Evolutionary conservation across 768 basidiomycete genomes (phyloP).

Genomic region (Sporobolomyces pararoseus): DNA sequence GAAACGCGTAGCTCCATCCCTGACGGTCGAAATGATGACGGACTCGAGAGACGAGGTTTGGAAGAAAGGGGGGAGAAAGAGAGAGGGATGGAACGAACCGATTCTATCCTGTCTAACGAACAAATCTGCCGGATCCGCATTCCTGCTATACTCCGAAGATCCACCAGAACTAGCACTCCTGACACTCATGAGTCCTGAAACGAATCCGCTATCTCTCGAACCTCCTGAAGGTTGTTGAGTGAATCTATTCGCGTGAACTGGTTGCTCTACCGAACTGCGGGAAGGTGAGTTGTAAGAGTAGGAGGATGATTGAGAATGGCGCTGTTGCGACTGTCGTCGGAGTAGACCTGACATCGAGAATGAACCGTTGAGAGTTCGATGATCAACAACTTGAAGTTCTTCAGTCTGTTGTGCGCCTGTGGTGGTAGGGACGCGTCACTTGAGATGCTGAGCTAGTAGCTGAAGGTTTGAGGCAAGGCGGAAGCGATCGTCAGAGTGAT

Average conservation of each 20-base stretch:
- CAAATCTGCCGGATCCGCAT: conserved; percentile 81
- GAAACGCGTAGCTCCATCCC: no score
- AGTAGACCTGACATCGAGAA: conserved; percentile 7
- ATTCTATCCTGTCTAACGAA: conserved; percentile 98
- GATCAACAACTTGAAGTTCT: not conserved
- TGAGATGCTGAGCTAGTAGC: no score
- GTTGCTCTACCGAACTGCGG: not conserved
- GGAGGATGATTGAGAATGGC: not conserved
- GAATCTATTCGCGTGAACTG: not conserved
- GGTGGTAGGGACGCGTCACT: no score
- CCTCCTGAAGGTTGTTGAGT: not conserved
- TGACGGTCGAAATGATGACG: no score
- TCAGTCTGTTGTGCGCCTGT: no score
- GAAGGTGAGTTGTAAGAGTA: not conserved
- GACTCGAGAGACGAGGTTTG: no score
- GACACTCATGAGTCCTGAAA: not conserved
- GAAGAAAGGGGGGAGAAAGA: not conserved
- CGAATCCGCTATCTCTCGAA: conserved; percentile 5
- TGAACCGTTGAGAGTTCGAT: not conserved
- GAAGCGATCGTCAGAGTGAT: no score
- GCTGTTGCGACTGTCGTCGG: conserved; percentile 7
- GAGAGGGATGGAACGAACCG: conserved; percentile 56
- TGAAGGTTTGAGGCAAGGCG: no score
- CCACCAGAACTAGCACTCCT: not conserved
- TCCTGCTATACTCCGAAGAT: conserved; percentile 24